Evolutionary conservation across 2,329 filamentous ascomycete genomes (phyloP).

Genomic region (Ascomycota sp.): DNA sequence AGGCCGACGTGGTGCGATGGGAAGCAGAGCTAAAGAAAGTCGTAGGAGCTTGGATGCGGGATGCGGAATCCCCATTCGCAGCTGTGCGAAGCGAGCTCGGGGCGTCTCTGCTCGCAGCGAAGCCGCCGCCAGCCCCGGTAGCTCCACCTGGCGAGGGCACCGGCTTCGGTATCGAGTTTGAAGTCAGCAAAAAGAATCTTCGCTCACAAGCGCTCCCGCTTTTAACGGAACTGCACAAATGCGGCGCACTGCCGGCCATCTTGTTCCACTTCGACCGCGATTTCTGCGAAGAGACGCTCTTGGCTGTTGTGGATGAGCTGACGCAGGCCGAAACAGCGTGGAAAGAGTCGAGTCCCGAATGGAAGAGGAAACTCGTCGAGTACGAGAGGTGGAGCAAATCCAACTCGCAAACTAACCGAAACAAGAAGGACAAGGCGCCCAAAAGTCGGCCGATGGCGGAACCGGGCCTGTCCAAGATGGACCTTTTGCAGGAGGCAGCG

Average conservation of each 20-base stretch:
- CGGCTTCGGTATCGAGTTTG: background rate
- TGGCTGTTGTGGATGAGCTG: slow-evolving; percentile 27
- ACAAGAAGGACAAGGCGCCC: slow-evolving; percentile 3
- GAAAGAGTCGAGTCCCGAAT: slow-evolving; percentile 32
- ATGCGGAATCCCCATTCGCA: slow-evolving; percentile 20
- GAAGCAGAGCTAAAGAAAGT: slow-evolving; percentile 34
- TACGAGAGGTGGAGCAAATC: slow-evolving; percentile 35
- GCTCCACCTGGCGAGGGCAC: background rate
- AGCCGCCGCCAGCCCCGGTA: background rate
- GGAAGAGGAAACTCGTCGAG: slow-evolving; percentile 34
- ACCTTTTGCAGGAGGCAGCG: slow-evolving; percentile 32
- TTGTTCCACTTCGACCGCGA: slow-evolving; percentile 55
- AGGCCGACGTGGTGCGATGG: slow-evolving; percentile 45
- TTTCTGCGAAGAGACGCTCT: slow-evolving; percentile 37
- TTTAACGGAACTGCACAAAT: slow-evolving; percentile 29
- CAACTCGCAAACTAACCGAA: slow-evolving; percentile 12
- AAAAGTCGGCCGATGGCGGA: background rate
- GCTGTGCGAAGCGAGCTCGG: slow-evolving; percentile 23
- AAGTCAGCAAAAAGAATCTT: background rate
- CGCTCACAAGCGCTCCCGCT: background rate
- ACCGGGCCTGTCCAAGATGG: slow-evolving; percentile 24
- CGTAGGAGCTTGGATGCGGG: slow-evolving; percentile 36
- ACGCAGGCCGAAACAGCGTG: slow-evolving; percentile 16
- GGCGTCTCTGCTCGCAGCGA: background rate
- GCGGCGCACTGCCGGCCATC: slow-evolving; percentile 47